Base-by-base conservation (phyloP, 192 early-diverging fungal genomes). In the Chytriomyces sp. region DNA sequence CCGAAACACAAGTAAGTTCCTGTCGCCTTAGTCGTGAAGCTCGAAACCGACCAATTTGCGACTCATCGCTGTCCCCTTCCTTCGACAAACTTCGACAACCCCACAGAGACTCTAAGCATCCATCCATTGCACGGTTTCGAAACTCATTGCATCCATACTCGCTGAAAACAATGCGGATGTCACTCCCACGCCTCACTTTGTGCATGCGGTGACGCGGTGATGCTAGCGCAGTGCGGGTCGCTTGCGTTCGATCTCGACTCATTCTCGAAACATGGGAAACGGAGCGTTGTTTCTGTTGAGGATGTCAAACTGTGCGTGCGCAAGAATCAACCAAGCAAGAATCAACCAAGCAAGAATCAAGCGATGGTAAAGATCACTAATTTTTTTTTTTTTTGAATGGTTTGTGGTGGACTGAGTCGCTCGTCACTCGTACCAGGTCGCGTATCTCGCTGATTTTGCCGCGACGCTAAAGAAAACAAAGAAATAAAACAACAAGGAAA, bases 231-330 rank as follows among this genome's bases (percentile, higher is more conserved):
- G 24, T 57, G 49, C 48, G 20, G 26, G 4, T 24, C 20, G 10
- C 18, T 70, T 47, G 69, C 49, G 11, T 5, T 16, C n/a, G 69
- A 70, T 47, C n/a, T 70, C 2, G 69, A 70, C 20, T 47, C 69
- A 5, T 70, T 70, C 43, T 18, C 48, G 9, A 70, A 70, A 43
- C 69, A 70, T 26, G 69, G 49, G 9, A 70, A 70, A 50, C 46
- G 69, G n/a, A 28, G 20, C 20, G 48, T 53, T 6, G 50, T 70
- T 10, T 53, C 46, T 9, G 69, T 47, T 5, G 69, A 70, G 3
- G 69, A 70, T 43, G 69, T 70, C 9, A 70, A 70, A 50, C 69
- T 70, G 49, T 70, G 69, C 43, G 69, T 70, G 28, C 9, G 69
- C 13, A 50, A 26, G 69, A 70, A 57, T 26, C 49, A 18, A 35